Evolutionary conservation across 805 yeast species (phyloP), one percentile per base, ranked within the genome.

Genomic region (Debaryomyces castellii): DNA sequence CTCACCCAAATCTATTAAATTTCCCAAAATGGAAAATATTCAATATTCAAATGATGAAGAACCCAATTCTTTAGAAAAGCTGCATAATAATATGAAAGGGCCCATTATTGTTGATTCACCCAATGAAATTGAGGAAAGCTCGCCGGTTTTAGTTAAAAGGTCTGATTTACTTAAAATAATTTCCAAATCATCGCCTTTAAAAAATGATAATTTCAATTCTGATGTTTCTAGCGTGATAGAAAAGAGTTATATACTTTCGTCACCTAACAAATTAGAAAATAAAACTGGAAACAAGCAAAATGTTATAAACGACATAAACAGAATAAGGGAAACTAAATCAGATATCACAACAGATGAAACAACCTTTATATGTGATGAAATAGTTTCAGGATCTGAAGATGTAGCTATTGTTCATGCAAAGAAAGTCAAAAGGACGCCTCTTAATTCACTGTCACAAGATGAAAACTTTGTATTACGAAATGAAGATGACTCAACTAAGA

Each of bases 61-160:
- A n/a, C n/a, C n/a, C n/a, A n/a, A n/a, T n/a, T n/a, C n/a, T n/a
- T n/a, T n/a, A n/a, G n/a, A n/a, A n/a, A n/a, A n/a, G n/a, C n/a
- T n/a, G n/a, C n/a, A n/a, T n/a, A n/a, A n/a, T n/a, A n/a, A 39
- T 3, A 18, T 30, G 7, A 30, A 30, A 8, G 20, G 20, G 2
- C 34, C 34, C 7, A 18, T 35, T 18, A 35, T 32, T 7, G 9
- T 30, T 27, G 50, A 50, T 8, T 54, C 57, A 1, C 48, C 55
- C 2, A 42, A 46, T 40, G 63, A 50, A 24, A 45, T 54, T 18
- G 59, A 54, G 18, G 63, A 59, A 23, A 53, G 62, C 2, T 60
- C 64, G 12, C 64, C 64, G 1, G 12, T 43, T 1, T 47, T 52
- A 5, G 45, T 54, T n/a, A 48, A 55, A 23, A 41, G 43, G 11